These are phyloP conservation scores for Pseudozyma tsukubaensis DNA, from an alignment of 1,284 basidiomycete genomes.

Conservation along the genomic window DNA sequence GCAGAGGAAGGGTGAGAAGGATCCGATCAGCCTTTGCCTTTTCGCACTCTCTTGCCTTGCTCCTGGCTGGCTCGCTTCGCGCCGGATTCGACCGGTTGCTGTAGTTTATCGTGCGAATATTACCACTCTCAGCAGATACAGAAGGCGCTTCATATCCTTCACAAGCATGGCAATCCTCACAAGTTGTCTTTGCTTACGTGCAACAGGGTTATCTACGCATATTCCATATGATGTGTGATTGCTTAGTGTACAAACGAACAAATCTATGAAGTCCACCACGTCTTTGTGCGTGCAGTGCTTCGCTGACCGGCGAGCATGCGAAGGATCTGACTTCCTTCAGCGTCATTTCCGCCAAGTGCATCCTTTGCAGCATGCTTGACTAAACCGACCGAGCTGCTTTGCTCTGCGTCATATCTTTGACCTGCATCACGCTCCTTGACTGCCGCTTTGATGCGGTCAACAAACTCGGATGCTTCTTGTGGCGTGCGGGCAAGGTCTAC, in stretches of 20 bases:
- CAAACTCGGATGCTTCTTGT: slow-evolving; percentile 19
- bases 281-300: slow-evolving; percentile 29
- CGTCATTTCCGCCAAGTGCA: not conserved
- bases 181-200: too few species aligned
- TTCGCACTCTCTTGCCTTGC: not conserved
- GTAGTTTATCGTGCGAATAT: slow-evolving; percentile 29
- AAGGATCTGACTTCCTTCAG: slow-evolving; percentile 21
- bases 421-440: slow-evolving; percentile 1
- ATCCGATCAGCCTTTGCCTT: slow-evolving; percentile 31
- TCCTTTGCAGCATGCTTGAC: not conserved
- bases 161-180: too few species aligned
- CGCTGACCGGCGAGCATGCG: slow-evolving; percentile 44
- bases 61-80: not conserved
- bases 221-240: not conserved
- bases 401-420: not conserved
- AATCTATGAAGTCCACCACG: slow-evolving; percentile 33
- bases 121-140: not conserved
- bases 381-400: not conserved
- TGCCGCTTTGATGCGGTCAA: slow-evolving; percentile 30
- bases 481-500: slow-evolving; percentile 13
- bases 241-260: not conserved
- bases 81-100: slow-evolving; percentile 22
- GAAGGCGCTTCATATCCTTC: too few species aligned
- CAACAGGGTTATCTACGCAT: not conserved
- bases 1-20: not conserved